Evolutionary conservation across 2,329 filamentous ascomycete genomes (phyloP), one percentile per base, ranked within the genome.

Genomic region (Colletotrichum godetiae): DNA sequence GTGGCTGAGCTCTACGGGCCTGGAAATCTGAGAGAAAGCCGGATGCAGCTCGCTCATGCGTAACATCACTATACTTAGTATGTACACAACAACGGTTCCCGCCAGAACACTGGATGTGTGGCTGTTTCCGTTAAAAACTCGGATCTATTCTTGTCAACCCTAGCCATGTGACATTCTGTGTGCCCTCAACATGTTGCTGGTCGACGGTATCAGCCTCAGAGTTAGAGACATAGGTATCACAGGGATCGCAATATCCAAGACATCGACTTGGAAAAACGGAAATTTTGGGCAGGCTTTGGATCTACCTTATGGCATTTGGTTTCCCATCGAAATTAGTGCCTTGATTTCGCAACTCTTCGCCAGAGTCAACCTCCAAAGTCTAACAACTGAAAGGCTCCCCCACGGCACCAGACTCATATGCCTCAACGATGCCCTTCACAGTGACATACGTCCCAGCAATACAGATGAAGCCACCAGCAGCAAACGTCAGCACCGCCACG

Each of bases 371-470:
- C 29, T 27, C 29, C 46, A n/a, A n/a, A 6, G 24, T n/a, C 67
- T 65, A 73, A 22, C 71, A 73, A 42, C 71, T 72, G 37, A 73
- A 67, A 13, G 56, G 61, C 52, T 67, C 46, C 0, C 71, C 67
- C 4, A 73, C 71, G 6, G 46, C 67, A 11, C 67, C 67, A 13
- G 71, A 72, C 35, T 56, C 56, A n/a, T 78, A 78, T 8, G 76
- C 77, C 22, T 78, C 73, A 1, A 60, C 35, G 53, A 79, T 78
- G 7, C 75, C 77, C 67, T 83, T 81, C 55, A 88, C 82, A 0
- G 84, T 88, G 12, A 86, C 87, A 75, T 89, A 89, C 56, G 86
- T 80, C 2, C 87, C 87, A 10, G 83, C 84, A 6, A 86, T 80
- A 63, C 83, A 87, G 19, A 88, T 87, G 65, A 88, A 88, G 1